phyloP scores from a whole-genome alignment of 306 rosid genomes.

The Senna tora region DNA sequence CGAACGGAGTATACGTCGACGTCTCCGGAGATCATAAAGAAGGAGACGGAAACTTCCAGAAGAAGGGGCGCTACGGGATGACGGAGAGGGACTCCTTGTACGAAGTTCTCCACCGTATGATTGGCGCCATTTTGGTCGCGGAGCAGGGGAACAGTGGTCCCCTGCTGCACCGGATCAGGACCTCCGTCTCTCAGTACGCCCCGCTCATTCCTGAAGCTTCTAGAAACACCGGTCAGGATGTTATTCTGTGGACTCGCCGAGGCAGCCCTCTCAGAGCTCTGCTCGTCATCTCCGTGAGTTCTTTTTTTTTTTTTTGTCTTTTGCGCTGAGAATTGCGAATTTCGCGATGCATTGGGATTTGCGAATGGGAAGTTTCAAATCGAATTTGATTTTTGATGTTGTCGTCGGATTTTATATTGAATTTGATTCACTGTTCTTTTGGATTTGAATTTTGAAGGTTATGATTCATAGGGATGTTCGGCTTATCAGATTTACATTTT shows the following conservation, averaged over 20 bases:
- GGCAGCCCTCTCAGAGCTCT: constrained; percentile 79
- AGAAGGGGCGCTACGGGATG: neutral
- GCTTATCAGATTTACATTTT: constrained; percentile 10
- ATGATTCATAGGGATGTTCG: neutral
- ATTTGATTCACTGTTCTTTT: neutral
- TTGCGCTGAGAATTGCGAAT: neutral
- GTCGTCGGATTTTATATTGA: neutral
- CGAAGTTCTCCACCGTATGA: constrained; percentile 51
- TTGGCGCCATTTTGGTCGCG: constrained; percentile 51
- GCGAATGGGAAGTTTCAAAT: neutral
- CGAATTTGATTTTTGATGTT: neutral
- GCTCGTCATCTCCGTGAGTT: constrained; percentile 80
- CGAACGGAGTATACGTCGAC: constrained; percentile 38
- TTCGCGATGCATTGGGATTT: neutral
- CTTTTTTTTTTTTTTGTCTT: neutral
- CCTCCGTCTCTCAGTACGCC: constrained; percentile 53
- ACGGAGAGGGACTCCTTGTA: constrained; percentile 45
- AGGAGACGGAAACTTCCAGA: neutral
- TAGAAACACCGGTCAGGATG: constrained; percentile 51
- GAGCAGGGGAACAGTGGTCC: constrained; percentile 32
- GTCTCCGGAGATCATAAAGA: neutral
- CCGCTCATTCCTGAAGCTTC: constrained; percentile 73
- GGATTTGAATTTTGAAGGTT: neutral
- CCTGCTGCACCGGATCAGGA: constrained; percentile 65
- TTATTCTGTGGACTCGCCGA: constrained; percentile 74